phyloP scores from a whole-genome alignment of 2,329 filamentous ascomycete genomes.

The Aureobasidium sp. region DNA sequence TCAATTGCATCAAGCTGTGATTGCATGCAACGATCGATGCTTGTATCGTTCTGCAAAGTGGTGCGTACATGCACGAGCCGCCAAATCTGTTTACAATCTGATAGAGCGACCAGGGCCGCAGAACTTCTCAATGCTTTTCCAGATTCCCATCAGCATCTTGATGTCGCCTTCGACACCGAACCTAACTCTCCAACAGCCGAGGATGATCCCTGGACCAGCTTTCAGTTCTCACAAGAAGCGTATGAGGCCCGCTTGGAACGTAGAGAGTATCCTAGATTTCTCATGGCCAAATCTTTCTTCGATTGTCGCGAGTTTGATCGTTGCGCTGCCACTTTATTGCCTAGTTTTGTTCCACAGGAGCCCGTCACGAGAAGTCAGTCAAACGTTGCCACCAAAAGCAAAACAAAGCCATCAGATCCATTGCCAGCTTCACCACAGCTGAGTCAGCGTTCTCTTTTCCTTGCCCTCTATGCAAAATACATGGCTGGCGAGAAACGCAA shows the following conservation, averaged over 20 bases:
- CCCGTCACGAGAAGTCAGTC: constrained; percentile 27
- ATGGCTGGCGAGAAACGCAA: constrained; percentile 92
- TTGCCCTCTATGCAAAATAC: constrained; percentile 87
- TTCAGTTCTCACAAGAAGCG: constrained; percentile 10
- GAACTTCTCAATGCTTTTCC: constrained; percentile 84
- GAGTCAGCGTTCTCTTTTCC: constrained; percentile 87
- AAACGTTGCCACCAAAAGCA: constrained; percentile 45
- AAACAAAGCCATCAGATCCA: constrained; percentile 45
- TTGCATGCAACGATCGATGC: constrained; percentile 89
- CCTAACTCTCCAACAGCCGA: constrained; percentile 39
- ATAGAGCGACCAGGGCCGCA: constrained; percentile 61
- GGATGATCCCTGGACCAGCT: neutral
- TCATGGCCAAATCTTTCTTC: constrained; percentile 89
- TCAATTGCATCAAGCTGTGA: constrained; percentile 74
- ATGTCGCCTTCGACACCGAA: constrained; percentile 50
- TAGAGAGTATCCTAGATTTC: constrained; percentile 72
- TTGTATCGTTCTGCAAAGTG: constrained; percentile 96
- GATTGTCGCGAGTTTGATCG: constrained; percentile 93
- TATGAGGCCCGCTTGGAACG: constrained; percentile 59
- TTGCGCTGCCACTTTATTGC: constrained; percentile 81
- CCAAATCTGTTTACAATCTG: constrained; percentile 18
- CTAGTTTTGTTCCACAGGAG: constrained; percentile 54
- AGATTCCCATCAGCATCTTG: constrained; percentile 35
- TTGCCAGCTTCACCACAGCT: constrained; percentile 43
- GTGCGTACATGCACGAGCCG: constrained; percentile 41